A percentile compares a stretch with the other conserved stretches of the same genome.
These are phyloP conservation scores for Scorias spongiosa DNA, from an alignment of 2,329 filamentous ascomycete genomes.

Conservation along the genomic window DNA sequence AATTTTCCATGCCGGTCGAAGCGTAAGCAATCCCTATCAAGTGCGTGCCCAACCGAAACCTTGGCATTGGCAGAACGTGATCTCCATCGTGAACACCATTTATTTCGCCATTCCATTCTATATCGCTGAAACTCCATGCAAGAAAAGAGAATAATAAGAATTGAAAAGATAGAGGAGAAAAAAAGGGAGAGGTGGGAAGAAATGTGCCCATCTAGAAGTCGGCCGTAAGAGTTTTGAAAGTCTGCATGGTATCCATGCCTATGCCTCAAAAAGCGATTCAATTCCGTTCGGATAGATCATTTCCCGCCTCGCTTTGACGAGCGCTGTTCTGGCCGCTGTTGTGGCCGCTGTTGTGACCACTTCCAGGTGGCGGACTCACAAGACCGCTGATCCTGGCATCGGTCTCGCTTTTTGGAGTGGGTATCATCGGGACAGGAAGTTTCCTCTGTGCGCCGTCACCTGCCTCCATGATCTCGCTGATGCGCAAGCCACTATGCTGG, in stretches of 20 bases:
- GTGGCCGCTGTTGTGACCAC: slow-evolving; percentile 47
- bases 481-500: slow-evolving; percentile 53
- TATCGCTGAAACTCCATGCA: not conserved
- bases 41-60: too few relatives aligned
- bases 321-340: slow-evolving; percentile 44
- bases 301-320: slow-evolving; percentile 17
- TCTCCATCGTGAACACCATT: not conserved
- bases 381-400: slow-evolving; percentile 63
- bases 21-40: not conserved
- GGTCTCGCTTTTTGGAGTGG: slow-evolving; percentile 23
- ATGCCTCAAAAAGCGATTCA: too few relatives aligned
- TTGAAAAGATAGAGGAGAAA: too few relatives aligned
- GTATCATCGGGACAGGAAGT: slow-evolving; percentile 78
- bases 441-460: slow-evolving; percentile 80
- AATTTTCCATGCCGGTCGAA: too few relatives aligned
- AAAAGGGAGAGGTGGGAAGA: not conserved
- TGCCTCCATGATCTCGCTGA: slow-evolving; percentile 84
- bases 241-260: too few relatives aligned
- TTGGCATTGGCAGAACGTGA: too few relatives aligned
- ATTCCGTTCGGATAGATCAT: not conserved
- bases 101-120: not conserved
- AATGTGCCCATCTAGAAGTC: too few relatives aligned
- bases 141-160: not conserved
- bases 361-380: slow-evolving; percentile 49
- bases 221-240: too few relatives aligned